Evolutionary conservation across 2,329 filamentous ascomycete species (phyloP), one percentile per base, ranked within the genome.

Genomic region (Geosmithia putterillii): DNA sequence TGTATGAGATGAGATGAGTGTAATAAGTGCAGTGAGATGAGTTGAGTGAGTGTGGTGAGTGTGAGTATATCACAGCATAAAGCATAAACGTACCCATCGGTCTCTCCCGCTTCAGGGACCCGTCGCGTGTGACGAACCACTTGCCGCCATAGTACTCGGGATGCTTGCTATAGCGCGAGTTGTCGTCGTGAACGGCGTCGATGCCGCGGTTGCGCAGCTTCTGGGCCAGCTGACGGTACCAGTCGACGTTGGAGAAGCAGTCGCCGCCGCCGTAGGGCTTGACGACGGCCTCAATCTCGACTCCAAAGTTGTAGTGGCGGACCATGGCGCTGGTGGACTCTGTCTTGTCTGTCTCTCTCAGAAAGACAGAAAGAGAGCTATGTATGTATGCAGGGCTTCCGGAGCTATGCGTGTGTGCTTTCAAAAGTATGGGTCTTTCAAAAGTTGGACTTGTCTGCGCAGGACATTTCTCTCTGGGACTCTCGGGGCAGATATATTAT

Each of bases 61-160:
- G 34, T 36, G 14, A n/a, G n/a, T n/a, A n/a, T n/a, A n/a, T n/a
- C n/a, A 32, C 23, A 12, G 7, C 4, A 18, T 38, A 12, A 38
- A 38, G 19, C n/a, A n/a, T n/a, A 7, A 36, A 54, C 57, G 32
- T 53, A 63, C 60, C 60, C 42, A 54, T 55, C 9, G 61, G 61
- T 25, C 53, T 52, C 42, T 57, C 57, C n/a, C 61, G 52, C 47
- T 63, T 61, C 38, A 65, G 48, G 19, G 62, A 65, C 6, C 61
- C 62, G 45, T 65, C 62, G 23, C 60, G 54, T 10, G 62, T 65
- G 44, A 65, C 59, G 46, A 63, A 65, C 62, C 62, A 64, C 49
- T 65, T 64, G 15, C 59, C 60, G 44, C 60, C 60, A 39, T 65
- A 64, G 49, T 64, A 63, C 48, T 65, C 62, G 2, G 62, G 62